Evolutionary conservation across 176 grass and related monocot genomes (phyloP).

Genomic region (Typha latifolia): DNA sequence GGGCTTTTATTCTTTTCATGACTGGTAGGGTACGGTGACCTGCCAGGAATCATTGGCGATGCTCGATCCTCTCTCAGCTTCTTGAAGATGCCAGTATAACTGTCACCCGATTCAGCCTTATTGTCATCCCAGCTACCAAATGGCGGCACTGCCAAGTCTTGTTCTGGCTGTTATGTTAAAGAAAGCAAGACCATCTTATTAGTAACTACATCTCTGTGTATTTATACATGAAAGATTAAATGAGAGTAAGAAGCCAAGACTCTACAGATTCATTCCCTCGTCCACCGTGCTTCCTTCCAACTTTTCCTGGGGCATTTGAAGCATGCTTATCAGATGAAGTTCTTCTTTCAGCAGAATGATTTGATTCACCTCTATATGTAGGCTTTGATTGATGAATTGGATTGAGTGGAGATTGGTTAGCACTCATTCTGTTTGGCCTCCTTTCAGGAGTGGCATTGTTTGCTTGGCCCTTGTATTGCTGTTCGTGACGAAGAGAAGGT

Average conservation of each 20-base stretch:
- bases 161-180: conserved; percentile 3
- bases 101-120: not conserved
- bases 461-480: not conserved
- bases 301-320: not conserved
- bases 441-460: not conserved
- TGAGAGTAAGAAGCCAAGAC: not conserved
- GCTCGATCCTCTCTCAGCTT: conserved; percentile 1
- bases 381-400: not conserved
- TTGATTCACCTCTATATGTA: not conserved
- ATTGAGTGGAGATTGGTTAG: not conserved
- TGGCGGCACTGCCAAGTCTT: conserved; percentile 12
- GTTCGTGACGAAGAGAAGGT: not conserved
- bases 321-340: not conserved
- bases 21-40: not conserved
- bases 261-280: not conserved
- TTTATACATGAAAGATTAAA: not conserved
- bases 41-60: not conserved
- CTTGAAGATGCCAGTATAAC: conserved; percentile 15
- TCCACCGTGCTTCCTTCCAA: not conserved
- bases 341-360: not conserved
- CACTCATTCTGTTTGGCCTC: not conserved
- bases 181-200: not conserved
- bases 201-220: not conserved
- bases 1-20: not conserved
- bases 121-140: conserved; percentile 24